Evolutionary conservation across 2,329 filamentous ascomycete genomes (phyloP).

Genomic region (Penicillium sp.): DNA sequence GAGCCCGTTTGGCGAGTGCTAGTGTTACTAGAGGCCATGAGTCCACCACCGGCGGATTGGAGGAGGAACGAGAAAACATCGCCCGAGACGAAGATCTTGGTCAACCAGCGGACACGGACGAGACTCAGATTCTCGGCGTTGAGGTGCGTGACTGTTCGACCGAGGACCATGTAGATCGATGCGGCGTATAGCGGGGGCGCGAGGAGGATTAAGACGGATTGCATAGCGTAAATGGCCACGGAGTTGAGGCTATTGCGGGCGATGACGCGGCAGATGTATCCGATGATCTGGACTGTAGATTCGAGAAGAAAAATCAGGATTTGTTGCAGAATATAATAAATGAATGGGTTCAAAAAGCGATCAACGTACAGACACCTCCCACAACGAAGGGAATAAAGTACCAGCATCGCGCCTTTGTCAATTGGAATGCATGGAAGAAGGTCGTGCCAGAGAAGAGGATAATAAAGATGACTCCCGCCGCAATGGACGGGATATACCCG

Average conservation of each 20-base stretch:
- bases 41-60: slow-evolving; percentile 40
- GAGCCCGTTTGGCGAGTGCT: slow-evolving; percentile 29
- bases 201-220: slow-evolving; percentile 44
- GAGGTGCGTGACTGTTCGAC: slow-evolving; percentile 43
- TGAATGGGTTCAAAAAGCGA: background rate
- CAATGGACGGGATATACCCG: slow-evolving; percentile 54
- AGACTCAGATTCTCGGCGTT: slow-evolving; percentile 42
- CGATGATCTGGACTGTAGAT: slow-evolving; percentile 52
- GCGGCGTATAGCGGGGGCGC: slow-evolving; percentile 51
- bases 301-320: background rate
- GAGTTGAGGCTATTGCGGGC: slow-evolving; percentile 35
- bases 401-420: slow-evolving; percentile 54
- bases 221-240: slow-evolving; percentile 40
- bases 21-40: slow-evolving; percentile 34
- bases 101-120: slow-evolving; percentile 44
- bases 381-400: slow-evolving; percentile 53
- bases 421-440: slow-evolving; percentile 48
- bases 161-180: slow-evolving; percentile 48
- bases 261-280: slow-evolving; percentile 38
- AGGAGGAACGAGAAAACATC: slow-evolving; percentile 44
- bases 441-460: slow-evolving; percentile 55
- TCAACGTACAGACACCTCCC: slow-evolving; percentile 46
- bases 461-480: slow-evolving; percentile 55
- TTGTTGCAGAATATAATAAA: background rate
- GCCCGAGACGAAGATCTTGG: slow-evolving; percentile 45